phyloP scores from a whole-genome alignment of 768 basidiomycete species.

The Boletus eberwhitei region DNA sequence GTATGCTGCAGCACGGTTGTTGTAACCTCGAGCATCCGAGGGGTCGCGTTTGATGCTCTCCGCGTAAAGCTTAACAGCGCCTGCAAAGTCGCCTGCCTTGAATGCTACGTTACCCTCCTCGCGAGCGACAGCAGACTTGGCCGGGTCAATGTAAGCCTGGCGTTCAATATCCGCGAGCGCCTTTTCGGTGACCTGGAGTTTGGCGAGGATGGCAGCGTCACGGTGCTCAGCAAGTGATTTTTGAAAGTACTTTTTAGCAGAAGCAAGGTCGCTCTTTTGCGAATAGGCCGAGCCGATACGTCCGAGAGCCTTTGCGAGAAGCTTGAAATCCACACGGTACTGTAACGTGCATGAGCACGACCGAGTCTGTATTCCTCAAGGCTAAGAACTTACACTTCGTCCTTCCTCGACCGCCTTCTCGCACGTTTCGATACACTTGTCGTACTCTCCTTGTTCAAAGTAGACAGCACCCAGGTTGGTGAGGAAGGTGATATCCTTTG shows the following conservation, averaged over 20 bases:
- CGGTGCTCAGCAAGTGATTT: constrained; percentile 97
- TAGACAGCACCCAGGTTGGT: constrained; percentile 90
- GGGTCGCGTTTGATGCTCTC: constrained; percentile 98
- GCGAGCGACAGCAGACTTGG: constrained; percentile 73
- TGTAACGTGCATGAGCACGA: constrained; percentile 28
- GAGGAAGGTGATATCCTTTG: constrained; percentile 90
- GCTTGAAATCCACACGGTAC: constrained; percentile 90
- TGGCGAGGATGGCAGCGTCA: constrained; percentile 87
- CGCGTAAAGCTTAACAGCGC: constrained; percentile 86
- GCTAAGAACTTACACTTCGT: constrained; percentile 50
- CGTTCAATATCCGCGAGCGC: constrained; percentile 73
- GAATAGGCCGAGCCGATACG: constrained; percentile 84
- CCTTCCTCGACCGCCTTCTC: constrained; percentile 98
- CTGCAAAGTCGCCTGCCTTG: constrained; percentile 90
- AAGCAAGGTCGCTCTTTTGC: constrained; percentile 69
- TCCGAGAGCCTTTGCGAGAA: constrained; percentile 91
- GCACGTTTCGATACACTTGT: constrained; percentile 86
- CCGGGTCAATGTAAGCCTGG: constrained; percentile 84
- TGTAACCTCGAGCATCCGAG: constrained; percentile 86
- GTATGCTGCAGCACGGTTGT: constrained; percentile 97
- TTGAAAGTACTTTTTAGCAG: constrained; percentile 87
- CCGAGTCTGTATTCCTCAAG: background rate
- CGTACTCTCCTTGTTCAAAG: constrained; percentile 91
- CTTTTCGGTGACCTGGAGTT: constrained; percentile 82
- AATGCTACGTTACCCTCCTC: constrained; percentile 92